Evolutionary conservation across 495 filamentous ascomycete genomes (phyloP).

Genomic region (Aspergillus sclerotiicarbonarius): DNA sequence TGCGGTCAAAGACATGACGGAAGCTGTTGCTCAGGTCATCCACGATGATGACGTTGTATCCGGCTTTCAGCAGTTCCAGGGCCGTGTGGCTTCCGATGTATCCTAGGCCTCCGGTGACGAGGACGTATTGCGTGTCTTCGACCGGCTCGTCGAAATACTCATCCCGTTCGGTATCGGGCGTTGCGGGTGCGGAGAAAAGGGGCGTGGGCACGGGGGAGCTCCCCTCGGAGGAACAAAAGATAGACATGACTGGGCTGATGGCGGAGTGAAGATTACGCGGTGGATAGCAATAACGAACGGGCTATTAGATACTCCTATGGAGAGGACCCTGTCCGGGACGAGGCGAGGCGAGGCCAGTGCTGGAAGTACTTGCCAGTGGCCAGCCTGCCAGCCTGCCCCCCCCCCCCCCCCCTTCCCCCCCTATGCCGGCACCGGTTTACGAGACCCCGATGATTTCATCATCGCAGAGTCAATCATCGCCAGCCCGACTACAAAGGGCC

Average conservation of each 20-base stretch:
- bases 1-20: slow-evolving; percentile 47
- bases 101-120: slow-evolving; percentile 62
- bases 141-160: not conserved
- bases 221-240: slow-evolving; percentile 1
- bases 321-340: too few relatives aligned
- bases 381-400: too few relatives aligned
- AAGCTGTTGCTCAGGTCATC: slow-evolving; percentile 63
- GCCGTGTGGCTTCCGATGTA: slow-evolving; percentile 64
- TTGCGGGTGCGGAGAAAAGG: slow-evolving; percentile 1
- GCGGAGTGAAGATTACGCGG: not conserved
- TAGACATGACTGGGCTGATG: not conserved
- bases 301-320: too few relatives aligned
- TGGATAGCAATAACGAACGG: too few relatives aligned
- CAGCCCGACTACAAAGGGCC: not conserved
- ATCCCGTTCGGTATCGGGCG: slow-evolving; percentile 1
- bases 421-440: not conserved
- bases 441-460: not conserved
- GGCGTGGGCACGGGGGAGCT: slow-evolving; percentile 3
- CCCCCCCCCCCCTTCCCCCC: too few relatives aligned
- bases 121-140: slow-evolving; percentile 31
- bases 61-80: slow-evolving; percentile 57
- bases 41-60: slow-evolving; percentile 59
- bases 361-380: slow-evolving; percentile 1
- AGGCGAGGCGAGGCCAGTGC: not conserved
- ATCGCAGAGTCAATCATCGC: not conserved